Percentiles rank a stretch among this genome's conserved stretches.
Evolutionary conservation across 768 basidiomycete species (phyloP).

Genomic region (Pisolithus marmoratus): DNA sequence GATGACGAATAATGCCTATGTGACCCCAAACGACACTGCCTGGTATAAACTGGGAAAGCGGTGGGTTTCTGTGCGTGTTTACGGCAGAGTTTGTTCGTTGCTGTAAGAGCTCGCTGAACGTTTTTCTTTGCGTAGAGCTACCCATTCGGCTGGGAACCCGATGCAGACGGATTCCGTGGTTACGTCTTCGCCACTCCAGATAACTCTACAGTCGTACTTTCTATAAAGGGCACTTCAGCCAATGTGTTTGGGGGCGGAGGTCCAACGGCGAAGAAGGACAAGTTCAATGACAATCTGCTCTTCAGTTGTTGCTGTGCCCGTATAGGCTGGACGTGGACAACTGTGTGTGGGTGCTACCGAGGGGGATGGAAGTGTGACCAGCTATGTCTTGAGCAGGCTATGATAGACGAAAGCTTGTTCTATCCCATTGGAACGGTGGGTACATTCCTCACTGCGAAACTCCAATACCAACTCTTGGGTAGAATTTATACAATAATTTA

Average conservation of each 20-base stretch:
- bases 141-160: conserved; percentile 91
- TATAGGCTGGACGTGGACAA: conserved; percentile 89
- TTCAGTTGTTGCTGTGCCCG: conserved; percentile 94
- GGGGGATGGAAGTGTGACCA: conserved; percentile 79
- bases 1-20: conserved; percentile 94
- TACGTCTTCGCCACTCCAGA: conserved; percentile 83
- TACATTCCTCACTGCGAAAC: conserved; percentile 5
- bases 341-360: conserved; percentile 86
- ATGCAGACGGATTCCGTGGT: conserved; percentile 83
- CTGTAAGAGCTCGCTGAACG: neutral
- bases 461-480: conserved; percentile 2
- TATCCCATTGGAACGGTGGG: conserved; percentile 86
- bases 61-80: conserved; percentile 51
- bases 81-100: neutral
- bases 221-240: conserved; percentile 94
- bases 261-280: conserved; percentile 87
- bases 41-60: conserved; percentile 75
- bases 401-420: conserved; percentile 79
- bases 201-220: conserved; percentile 79
- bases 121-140: conserved; percentile 25
- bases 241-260: conserved; percentile 68
- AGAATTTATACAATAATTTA: conserved; percentile 94
- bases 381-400: conserved; percentile 67
- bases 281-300: conserved; percentile 86
- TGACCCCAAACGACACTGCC: conserved; percentile 46